Evolutionary conservation across 2,329 filamentous ascomycete species (phyloP).

Genomic region (Lecanosticta acicola): DNA sequence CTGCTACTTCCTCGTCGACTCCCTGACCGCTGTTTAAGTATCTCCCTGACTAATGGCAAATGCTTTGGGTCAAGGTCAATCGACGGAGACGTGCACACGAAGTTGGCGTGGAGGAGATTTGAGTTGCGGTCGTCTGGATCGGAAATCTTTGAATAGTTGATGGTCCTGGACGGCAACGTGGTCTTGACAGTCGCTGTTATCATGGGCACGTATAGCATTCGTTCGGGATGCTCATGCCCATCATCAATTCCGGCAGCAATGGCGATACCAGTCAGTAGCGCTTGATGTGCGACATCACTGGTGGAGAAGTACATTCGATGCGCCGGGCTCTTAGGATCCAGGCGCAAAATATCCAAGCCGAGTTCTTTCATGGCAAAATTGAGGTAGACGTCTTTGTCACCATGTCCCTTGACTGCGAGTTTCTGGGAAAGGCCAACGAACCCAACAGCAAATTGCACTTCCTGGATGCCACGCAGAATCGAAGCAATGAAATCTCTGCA

Average conservation of each 20-base stretch:
- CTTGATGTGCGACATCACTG: slow-evolving; percentile 90
- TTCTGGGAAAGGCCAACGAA: slow-evolving; percentile 82
- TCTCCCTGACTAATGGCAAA: slow-evolving; percentile 73
- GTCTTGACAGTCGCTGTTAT: slow-evolving; percentile 92
- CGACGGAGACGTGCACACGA: slow-evolving; percentile 92
- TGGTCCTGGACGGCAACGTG: slow-evolving; percentile 87
- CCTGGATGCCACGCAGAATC: slow-evolving; percentile 84
- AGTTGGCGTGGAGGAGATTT: slow-evolving; percentile 93
- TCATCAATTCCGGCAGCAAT: slow-evolving; percentile 89
- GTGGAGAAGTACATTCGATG: slow-evolving; percentile 98
- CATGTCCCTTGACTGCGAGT: slow-evolving; percentile 61
- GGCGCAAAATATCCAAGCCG: slow-evolving; percentile 81
- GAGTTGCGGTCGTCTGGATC: slow-evolving; percentile 78
- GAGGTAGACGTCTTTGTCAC: slow-evolving; percentile 66
- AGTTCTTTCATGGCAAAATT: slow-evolving; percentile 95
- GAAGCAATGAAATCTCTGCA: slow-evolving; percentile 90
- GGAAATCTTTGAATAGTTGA: slow-evolving; percentile 66
- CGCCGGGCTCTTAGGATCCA: slow-evolving; percentile 87
- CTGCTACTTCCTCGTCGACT: slow-evolving; percentile 4
- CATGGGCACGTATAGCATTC: slow-evolving; percentile 92
- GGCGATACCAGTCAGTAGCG: slow-evolving; percentile 82
- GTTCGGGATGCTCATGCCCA: slow-evolving; percentile 76
- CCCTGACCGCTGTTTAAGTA: slow-evolving; percentile 50
- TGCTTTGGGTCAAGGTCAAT: slow-evolving; percentile 89
- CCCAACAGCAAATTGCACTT: slow-evolving; percentile 91